Percentiles rank a stretch among this genome's conserved stretches.
phyloP scores from a whole-genome alignment of 306 rosid genomes.

The Quercus aquifolioides region DNA sequence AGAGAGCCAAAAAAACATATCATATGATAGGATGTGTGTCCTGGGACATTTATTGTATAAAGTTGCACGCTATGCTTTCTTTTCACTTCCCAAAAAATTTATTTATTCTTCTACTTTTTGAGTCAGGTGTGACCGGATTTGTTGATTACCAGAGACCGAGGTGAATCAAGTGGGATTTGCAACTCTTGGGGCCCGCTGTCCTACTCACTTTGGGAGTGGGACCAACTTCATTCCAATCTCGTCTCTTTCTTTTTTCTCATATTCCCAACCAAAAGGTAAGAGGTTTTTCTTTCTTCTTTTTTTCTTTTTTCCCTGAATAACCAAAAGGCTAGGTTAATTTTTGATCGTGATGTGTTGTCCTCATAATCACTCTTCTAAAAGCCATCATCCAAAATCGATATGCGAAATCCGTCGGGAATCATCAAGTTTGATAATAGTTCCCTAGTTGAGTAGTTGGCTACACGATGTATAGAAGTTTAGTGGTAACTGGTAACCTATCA shows the following conservation, averaged over 20 bases:
- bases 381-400: neutral
- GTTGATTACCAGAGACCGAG: conserved; percentile 15
- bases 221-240: conserved; percentile 32
- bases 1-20: neutral
- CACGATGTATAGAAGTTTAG: no score
- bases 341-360: conserved; percentile 1
- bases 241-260: conserved; percentile 16
- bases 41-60: conserved; percentile 69
- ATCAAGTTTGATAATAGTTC: no score
- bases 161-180: neutral
- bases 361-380: neutral
- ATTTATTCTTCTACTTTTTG: conserved; percentile 27
- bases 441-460: no score
- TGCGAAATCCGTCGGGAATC: no score
- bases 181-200: conserved; percentile 25
- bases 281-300: neutral
- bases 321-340: conserved; percentile 28
- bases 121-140: conserved; percentile 46
- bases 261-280: conserved; percentile 42
- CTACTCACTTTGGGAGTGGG: conserved; percentile 9
- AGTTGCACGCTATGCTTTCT: conserved; percentile 75
- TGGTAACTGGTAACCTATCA: no score
- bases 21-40: conserved; percentile 27
- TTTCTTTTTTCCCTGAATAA: conserved; percentile 30
- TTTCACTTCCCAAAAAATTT: conserved; percentile 52